Evolutionary conservation across 305 asterid species (phyloP).

Genomic region (Solanum hybrid): DNA sequence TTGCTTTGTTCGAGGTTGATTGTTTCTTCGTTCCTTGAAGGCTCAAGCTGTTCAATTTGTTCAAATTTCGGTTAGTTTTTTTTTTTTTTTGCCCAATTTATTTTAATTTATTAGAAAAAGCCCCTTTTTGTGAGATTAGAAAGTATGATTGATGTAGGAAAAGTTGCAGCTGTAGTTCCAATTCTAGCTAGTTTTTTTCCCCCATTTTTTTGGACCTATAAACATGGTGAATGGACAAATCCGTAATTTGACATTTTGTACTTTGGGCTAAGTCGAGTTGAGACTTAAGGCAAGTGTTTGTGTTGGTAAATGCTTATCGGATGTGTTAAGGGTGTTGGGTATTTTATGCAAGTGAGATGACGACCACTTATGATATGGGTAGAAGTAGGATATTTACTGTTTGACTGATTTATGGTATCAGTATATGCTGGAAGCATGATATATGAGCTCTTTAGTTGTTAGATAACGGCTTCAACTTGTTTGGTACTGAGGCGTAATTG

Average conservation of each 20-base stretch:
- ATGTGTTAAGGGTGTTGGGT: neutral
- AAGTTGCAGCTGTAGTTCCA: neutral
- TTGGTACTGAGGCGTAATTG: neutral
- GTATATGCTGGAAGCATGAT: neutral
- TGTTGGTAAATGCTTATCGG: neutral
- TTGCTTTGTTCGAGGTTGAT: neutral
- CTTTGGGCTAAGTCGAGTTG: neutral
- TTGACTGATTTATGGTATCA: neutral
- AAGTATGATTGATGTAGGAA: neutral
- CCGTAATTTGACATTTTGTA: neutral
- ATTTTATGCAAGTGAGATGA: neutral
- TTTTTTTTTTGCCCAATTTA: neutral
- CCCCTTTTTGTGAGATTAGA: neutral
- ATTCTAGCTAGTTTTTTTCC: neutral
- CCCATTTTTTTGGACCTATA: neutral
- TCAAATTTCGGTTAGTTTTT: neutral
- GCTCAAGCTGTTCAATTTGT: neutral
- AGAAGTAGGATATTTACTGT: neutral
- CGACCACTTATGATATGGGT: neutral
- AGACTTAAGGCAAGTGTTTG: neutral
- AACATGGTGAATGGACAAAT: neutral
- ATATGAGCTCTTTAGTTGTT: neutral
- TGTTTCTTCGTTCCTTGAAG: neutral
- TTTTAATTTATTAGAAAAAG: neutral
- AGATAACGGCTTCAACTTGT: neutral